These are phyloP conservation scores for Puccinellia tenuiflora DNA, from an alignment of 176 grass and related monocot species.

Conservation along the genomic window DNA sequence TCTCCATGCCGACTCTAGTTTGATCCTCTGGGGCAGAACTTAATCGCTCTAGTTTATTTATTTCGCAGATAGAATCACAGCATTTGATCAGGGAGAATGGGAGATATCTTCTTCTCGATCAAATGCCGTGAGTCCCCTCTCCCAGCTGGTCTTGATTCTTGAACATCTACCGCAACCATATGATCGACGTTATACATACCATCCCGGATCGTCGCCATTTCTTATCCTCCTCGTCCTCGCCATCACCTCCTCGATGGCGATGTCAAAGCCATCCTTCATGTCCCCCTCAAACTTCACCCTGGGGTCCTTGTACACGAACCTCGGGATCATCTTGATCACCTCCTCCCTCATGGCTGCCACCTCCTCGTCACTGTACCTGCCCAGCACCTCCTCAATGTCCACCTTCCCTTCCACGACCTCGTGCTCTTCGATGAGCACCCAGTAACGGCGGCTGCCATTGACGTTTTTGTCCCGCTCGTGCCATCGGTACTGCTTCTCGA, in stretches of 20 bases:
- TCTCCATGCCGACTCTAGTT: background rate
- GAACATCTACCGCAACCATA: background rate
- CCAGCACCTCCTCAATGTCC: conserved; percentile 54
- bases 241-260: conserved; percentile 39
- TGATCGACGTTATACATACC: background rate
- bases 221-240: conserved; percentile 47
- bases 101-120: background rate
- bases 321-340: conserved; percentile 59
- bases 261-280: conserved; percentile 54
- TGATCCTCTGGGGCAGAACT: background rate
- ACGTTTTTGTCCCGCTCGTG: conserved; percentile 19
- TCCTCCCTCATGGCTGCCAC: conserved; percentile 56
- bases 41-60: background rate
- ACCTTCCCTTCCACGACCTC: conserved; percentile 43
- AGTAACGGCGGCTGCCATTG: conserved; percentile 14
- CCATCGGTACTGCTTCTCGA: conserved; percentile 51
- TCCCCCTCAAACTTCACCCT: conserved; percentile 21
- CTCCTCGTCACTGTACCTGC: conserved; percentile 35
- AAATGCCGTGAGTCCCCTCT: background rate
- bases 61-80: background rate
- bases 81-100: background rate
- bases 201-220: background rate
- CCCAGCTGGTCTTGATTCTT: background rate
- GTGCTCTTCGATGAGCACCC: conserved; percentile 33
- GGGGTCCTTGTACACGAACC: conserved; percentile 56